A percentile compares a stretch with the other conserved stretches of the same genome.
Evolutionary conservation across 345 rosid genomes (phyloP).

Genomic region (Populus pruinosa): DNA sequence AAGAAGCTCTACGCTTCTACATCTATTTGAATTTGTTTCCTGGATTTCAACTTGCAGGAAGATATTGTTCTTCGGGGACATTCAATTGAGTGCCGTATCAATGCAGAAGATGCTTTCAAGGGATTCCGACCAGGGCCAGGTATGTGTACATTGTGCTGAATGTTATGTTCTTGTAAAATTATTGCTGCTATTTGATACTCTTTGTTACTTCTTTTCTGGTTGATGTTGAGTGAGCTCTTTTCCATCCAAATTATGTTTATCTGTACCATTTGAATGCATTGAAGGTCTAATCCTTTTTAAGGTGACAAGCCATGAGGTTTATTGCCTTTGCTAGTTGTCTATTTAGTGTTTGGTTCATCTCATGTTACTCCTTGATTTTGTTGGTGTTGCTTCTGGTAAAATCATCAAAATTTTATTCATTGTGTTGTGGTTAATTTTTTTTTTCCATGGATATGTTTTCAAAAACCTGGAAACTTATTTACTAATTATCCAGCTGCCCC

Average conservation of each 20-base stretch:
- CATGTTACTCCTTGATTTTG: neutral
- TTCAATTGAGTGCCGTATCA: constrained; percentile 97
- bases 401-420: neutral
- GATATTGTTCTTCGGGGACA: constrained; percentile 94
- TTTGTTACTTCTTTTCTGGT: neutral
- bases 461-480: neutral
- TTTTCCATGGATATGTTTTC: neutral
- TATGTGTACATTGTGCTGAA: constrained; percentile 16
- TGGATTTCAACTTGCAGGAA: constrained; percentile 47
- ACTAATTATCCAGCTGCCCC: neutral
- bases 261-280: neutral
- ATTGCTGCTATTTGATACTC: neutral
- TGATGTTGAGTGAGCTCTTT: neutral
- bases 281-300: neutral
- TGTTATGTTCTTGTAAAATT: neutral
- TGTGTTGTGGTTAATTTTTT: neutral
- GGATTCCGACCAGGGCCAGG: constrained; percentile 99
- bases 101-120: constrained; percentile 97
- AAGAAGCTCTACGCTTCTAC: neutral
- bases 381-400: neutral
- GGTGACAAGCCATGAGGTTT: neutral
- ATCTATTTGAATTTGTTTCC: neutral
- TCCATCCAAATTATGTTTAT: neutral
- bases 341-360: neutral
- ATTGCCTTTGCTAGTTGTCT: neutral